A percentile compares a stretch with the other conserved stretches of the same genome.
Evolutionary conservation across 768 basidiomycete genomes (phyloP).

Genomic region (Lactifluus rugatus): DNA sequence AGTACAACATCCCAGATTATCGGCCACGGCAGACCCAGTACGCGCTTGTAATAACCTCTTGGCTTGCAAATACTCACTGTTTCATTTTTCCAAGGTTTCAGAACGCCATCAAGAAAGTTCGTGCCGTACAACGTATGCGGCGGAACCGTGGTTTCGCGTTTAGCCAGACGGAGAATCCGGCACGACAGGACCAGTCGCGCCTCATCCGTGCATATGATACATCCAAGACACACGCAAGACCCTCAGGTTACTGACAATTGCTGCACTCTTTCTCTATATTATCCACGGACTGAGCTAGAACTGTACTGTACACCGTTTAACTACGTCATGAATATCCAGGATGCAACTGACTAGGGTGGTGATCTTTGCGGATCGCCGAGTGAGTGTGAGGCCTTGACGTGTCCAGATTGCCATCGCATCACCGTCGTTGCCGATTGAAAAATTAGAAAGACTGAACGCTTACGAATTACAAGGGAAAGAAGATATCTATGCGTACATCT

Average conservation of each 20-base stretch:
- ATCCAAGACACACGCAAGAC: constrained; percentile 59
- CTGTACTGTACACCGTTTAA: constrained; percentile 16
- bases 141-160: constrained; percentile 96
- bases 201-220: constrained; percentile 85
- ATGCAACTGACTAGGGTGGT: background rate
- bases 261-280: background rate
- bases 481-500: background rate
- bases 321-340: background rate
- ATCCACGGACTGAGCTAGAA: constrained; percentile 2
- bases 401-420: background rate
- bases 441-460: no score
- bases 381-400: background rate
- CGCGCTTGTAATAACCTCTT: constrained; percentile 26
- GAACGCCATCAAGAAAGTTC: constrained; percentile 98
- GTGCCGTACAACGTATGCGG: constrained; percentile 97
- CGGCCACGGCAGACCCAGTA: constrained; percentile 96
- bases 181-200: constrained; percentile 78
- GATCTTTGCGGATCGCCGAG: background rate
- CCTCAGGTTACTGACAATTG: constrained; percentile 49
- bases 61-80: constrained; percentile 11
- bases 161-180: constrained; percentile 85
- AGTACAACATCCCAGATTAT: constrained; percentile 96
- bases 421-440: no score
- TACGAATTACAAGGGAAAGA: no score
- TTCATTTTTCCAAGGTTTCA: constrained; percentile 56